Percentiles rank a stretch among this genome's conserved stretches.
These are phyloP conservation scores for Trametes maxima DNA, from an alignment of 768 basidiomycete species.

Conservation along the genomic window DNA sequence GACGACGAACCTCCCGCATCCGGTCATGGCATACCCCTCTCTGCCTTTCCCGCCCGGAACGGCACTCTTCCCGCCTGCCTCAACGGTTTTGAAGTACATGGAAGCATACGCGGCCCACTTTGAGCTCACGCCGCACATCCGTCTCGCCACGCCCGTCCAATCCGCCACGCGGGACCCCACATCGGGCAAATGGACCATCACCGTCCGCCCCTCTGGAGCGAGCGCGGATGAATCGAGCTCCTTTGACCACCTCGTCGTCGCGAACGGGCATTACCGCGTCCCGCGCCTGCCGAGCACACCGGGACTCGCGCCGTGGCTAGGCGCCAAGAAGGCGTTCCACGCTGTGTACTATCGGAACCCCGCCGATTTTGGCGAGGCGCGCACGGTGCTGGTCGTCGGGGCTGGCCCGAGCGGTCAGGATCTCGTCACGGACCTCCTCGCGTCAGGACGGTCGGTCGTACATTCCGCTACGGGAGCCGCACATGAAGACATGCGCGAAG, in stretches of 20 bases:
- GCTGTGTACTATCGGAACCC: conserved; percentile 70
- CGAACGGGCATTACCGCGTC: conserved; percentile 72
- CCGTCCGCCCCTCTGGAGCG: conserved; percentile 12
- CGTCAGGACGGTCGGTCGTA: conserved; percentile 48
- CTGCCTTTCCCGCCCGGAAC: conserved; percentile 74
- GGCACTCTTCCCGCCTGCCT: conserved; percentile 65
- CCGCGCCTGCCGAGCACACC: conserved; percentile 65
- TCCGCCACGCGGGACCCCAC: conserved; percentile 43
- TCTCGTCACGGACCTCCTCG: conserved; percentile 59
- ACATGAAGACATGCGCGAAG: conserved; percentile 24
- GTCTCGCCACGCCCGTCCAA: conserved; percentile 59
- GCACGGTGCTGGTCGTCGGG: conserved; percentile 48
- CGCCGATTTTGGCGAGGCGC: conserved; percentile 33
- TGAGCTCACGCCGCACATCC: conserved; percentile 60
- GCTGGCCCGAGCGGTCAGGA: conserved; percentile 68
- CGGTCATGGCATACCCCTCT: conserved; percentile 68
- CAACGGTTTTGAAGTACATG: conserved; percentile 68
- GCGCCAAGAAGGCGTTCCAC: conserved; percentile 55
- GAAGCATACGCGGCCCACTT: conserved; percentile 65
- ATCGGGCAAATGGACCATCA: conserved; percentile 49
- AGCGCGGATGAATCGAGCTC: conserved; percentile 33
- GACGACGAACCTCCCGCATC: conserved; percentile 82
- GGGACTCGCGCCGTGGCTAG: conserved; percentile 63
- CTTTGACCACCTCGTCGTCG: conserved; percentile 72
- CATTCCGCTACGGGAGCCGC: conserved; percentile 51